Evolutionary conservation across 148 eudicot species (phyloP).

Genomic region (Gaultheria prostrata): DNA sequence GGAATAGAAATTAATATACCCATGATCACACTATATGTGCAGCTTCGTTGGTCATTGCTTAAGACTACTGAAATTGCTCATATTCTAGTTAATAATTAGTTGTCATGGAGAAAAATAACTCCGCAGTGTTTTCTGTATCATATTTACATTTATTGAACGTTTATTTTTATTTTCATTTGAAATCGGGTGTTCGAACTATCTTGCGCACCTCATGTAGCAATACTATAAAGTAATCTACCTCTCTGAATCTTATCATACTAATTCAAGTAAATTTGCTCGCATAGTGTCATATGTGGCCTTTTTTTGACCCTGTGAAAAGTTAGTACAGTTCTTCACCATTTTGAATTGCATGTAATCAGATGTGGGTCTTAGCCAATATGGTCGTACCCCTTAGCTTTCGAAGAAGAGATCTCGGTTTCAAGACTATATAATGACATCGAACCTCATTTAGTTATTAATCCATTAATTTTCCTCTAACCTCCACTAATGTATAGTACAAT

Average conservation of each 20-base stretch:
- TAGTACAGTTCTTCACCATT: too few relatives aligned
- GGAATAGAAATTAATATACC: neutral
- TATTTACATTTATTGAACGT: neutral
- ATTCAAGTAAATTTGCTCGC: neutral
- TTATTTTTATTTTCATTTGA: too few relatives aligned
- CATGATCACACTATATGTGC: neutral
- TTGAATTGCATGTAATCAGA: too few relatives aligned
- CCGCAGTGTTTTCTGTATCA: neutral
- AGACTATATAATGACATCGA: too few relatives aligned
- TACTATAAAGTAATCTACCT: neutral
- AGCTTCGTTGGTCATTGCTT: neutral
- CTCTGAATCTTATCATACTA: neutral
- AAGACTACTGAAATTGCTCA: neutral
- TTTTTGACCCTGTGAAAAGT: neutral
- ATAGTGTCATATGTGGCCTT: neutral
- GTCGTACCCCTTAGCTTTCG: too few relatives aligned
- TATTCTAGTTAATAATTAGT: neutral
- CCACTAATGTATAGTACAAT: too few relatives aligned
- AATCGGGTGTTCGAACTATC: too few relatives aligned
- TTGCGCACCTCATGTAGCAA: neutral
- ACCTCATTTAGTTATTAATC: too few relatives aligned
- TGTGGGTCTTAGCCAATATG: too few relatives aligned
- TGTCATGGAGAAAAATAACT: neutral
- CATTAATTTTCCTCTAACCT: too few relatives aligned
- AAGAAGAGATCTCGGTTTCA: too few relatives aligned